phyloP scores from a whole-genome alignment of 2,329 filamentous ascomycete species.

The Colletotrichum chlorophyti region DNA sequence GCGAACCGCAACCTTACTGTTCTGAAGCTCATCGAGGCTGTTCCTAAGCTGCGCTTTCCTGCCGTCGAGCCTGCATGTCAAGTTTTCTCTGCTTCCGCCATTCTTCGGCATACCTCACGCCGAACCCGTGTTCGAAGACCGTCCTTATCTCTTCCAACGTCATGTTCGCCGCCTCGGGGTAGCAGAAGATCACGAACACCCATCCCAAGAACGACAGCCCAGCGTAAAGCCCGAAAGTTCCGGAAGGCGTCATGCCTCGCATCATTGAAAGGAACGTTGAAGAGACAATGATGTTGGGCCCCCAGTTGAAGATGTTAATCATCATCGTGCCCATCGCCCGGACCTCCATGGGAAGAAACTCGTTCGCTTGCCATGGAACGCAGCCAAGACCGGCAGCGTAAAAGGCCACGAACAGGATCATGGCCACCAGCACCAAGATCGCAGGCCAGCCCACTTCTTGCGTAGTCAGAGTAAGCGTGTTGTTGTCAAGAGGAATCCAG shows the following conservation, averaged over 20 bases:
- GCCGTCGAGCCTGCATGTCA: not conserved
- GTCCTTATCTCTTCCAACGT: constrained; percentile 60
- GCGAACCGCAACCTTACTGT: too few relatives aligned
- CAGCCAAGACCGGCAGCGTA: constrained; percentile 33
- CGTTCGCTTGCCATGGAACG: constrained; percentile 33
- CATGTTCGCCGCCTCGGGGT: constrained; percentile 62
- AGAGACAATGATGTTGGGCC: constrained; percentile 55
- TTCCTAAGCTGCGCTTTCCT: not conserved
- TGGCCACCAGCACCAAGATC: not conserved
- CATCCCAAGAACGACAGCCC: constrained; percentile 55
- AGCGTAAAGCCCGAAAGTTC: constrained; percentile 60
- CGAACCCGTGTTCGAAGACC: constrained; percentile 56
- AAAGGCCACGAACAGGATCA: constrained; percentile 33
- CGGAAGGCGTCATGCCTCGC: constrained; percentile 54
- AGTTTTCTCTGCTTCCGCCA: constrained; percentile 43
- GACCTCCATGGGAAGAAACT: constrained; percentile 45
- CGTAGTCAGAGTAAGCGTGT: not conserved
- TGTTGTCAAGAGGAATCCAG: constrained; percentile 9
- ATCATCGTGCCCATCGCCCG: constrained; percentile 55
- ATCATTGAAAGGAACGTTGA: constrained; percentile 57
- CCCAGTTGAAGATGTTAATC: constrained; percentile 54
- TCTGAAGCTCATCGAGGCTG: not conserved
- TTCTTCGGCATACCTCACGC: constrained; percentile 47
- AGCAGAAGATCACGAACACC: constrained; percentile 55
- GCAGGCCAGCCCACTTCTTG: constrained; percentile 7